Evolutionary conservation across 352 stramenopile species (phyloP).

Genomic region (Phytopythium delawarense): DNA sequence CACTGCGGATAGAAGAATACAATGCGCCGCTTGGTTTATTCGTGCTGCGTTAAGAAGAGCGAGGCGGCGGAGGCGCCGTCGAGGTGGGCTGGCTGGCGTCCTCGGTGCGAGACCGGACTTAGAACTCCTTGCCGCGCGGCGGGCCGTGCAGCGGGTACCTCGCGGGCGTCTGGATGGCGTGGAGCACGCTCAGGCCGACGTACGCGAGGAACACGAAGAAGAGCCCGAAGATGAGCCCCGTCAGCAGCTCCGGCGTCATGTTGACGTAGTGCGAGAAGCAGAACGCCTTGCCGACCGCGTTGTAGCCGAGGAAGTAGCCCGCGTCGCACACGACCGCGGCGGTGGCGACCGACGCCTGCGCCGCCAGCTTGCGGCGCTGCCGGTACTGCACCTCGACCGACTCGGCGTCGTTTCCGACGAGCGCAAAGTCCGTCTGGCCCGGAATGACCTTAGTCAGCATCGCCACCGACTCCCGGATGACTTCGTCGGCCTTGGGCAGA

Average conservation of each 20-base stretch:
- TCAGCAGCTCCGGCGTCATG: slow-evolving; percentile 77
- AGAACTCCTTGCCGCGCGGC: slow-evolving; percentile 83
- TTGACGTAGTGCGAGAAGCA: slow-evolving; percentile 85
- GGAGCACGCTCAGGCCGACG: slow-evolving; percentile 59
- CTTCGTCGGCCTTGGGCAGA: slow-evolving; percentile 32
- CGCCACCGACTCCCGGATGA: slow-evolving; percentile 36
- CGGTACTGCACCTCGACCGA: slow-evolving; percentile 21
- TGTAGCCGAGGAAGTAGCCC: slow-evolving; percentile 56
- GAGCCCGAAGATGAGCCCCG: slow-evolving; percentile 68
- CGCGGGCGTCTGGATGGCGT: slow-evolving; percentile 74
- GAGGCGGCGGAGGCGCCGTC: background rate
- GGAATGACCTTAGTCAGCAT: slow-evolving; percentile 29
- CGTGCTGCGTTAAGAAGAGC: background rate
- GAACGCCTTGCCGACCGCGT: slow-evolving; percentile 54
- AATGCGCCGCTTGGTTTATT: background rate
- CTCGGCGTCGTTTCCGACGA: slow-evolving; percentile 50
- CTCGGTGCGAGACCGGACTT: slow-evolving; percentile 10
- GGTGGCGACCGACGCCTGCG: slow-evolving; percentile 16
- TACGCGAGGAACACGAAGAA: slow-evolving; percentile 82
- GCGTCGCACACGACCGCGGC: slow-evolving; percentile 49
- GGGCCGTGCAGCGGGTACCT: slow-evolving; percentile 67
- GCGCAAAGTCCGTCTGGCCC: slow-evolving; percentile 48
- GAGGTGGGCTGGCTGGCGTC: background rate
- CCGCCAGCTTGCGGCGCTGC: slow-evolving; percentile 27
- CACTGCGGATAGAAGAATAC: background rate